Conservation (phyloP, 805 yeast genomes). For the Candida broadrunensis region DNA sequence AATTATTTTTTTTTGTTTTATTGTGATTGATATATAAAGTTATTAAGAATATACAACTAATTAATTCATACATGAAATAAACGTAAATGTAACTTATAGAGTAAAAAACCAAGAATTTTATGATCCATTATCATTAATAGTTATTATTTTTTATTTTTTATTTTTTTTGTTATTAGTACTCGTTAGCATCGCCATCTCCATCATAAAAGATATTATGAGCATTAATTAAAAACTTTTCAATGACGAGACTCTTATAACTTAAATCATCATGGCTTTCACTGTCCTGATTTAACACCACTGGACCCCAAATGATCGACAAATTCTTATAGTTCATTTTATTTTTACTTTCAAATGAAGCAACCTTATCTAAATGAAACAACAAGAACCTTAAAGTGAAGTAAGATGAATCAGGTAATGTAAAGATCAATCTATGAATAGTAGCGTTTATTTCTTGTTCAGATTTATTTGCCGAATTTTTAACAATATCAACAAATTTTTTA, state of each 20-base stretch:
- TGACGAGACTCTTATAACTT: conserved; percentile 69
- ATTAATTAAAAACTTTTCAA: conserved; percentile 80
- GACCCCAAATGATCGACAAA: conserved; percentile 93
- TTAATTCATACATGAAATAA: too few species aligned
- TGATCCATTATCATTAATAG: too few species aligned
- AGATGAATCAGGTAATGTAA: conserved; percentile 89
- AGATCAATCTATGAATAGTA: conserved; percentile 78
- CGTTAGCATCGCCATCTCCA: conserved; percentile 19
- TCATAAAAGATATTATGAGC: conserved; percentile 70
- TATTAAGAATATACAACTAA: too few species aligned
- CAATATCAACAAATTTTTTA: conserved; percentile 63
- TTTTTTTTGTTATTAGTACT: too few species aligned
- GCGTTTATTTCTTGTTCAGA: conserved; percentile 44
- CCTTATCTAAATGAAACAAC: conserved; percentile 78
- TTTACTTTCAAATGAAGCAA: conserved; percentile 55
- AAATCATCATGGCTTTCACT: conserved; percentile 67
- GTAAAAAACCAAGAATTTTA: too few species aligned
- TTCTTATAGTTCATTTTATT: conserved; percentile 84
- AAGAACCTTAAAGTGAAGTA: conserved; percentile 87
- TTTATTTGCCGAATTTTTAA: conserved; percentile 29
- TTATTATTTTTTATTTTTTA: too few species aligned
- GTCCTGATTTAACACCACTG: conserved; percentile 70
- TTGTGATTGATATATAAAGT: too few species aligned
- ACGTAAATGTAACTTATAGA: too few species aligned
- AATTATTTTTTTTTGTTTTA: neutral